These are phyloP conservation scores for Leccinum arenicola DNA, from an alignment of 768 basidiomycete genomes.

Conservation along the genomic window DNA sequence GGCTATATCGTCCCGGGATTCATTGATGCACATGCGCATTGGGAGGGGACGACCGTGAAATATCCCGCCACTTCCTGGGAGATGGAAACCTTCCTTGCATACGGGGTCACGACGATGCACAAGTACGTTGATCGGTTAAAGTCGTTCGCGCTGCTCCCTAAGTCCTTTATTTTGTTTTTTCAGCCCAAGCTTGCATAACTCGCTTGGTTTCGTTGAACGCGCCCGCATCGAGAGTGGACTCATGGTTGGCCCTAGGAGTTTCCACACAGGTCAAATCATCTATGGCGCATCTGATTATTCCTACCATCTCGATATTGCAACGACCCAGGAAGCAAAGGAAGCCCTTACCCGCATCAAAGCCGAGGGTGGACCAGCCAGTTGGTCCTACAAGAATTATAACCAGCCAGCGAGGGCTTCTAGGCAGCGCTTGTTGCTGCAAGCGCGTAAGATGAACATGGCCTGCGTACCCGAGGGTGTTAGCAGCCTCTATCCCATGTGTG, in stretches of 20 bases:
- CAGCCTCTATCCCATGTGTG: background rate
- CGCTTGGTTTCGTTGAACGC: conserved; percentile 62
- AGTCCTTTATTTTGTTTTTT: background rate
- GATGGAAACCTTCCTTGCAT: conserved; percentile 70
- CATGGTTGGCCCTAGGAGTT: conserved; percentile 68
- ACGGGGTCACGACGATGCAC: conserved; percentile 74
- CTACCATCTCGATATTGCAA: conserved; percentile 62
- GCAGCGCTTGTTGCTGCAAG: conserved; percentile 60
- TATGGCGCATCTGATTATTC: conserved; percentile 47
- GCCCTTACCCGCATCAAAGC: conserved; percentile 67
- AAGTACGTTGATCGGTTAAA: conserved; percentile 44
- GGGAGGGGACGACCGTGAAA: conserved; percentile 50
- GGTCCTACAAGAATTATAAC: conserved; percentile 80
- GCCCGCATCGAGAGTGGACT: conserved; percentile 66
- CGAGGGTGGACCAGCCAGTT: conserved; percentile 66
- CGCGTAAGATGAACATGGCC: conserved; percentile 61
- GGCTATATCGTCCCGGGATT: conserved; percentile 70
- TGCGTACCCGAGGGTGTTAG: conserved; percentile 69
- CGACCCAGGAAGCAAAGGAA: conserved; percentile 58
- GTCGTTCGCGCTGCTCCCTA: background rate
- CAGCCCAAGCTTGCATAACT: conserved; percentile 65
- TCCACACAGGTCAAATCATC: conserved; percentile 64
- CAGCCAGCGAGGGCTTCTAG: conserved; percentile 66
- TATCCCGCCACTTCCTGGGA: conserved; percentile 73
- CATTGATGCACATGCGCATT: conserved; percentile 76